A percentile compares a stretch with the other conserved stretches of the same genome.
Evolutionary conservation across 257 asterid species (phyloP).

Genomic region (Solanum lignicaule): DNA sequence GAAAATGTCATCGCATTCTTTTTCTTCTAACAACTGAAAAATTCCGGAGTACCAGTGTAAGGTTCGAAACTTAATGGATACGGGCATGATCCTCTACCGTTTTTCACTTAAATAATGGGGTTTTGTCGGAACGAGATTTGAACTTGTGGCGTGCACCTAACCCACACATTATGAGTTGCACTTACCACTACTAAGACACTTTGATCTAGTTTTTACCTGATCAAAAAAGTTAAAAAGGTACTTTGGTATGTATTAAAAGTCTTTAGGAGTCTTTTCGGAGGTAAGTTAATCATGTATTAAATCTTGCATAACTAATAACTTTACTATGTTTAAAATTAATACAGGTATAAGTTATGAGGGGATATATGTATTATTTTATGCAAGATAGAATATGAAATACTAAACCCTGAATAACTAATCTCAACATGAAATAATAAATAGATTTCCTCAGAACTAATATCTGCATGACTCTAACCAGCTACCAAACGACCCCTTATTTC

Average conservation of each 20-base stretch:
- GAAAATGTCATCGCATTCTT: neutral
- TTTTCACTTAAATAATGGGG: neutral
- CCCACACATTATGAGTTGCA: neutral
- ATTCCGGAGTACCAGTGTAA: neutral
- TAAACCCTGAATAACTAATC: neutral
- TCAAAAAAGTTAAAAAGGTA: neutral
- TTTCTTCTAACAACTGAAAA: neutral
- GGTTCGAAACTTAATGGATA: neutral
- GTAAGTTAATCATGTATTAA: neutral
- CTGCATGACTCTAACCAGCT: neutral
- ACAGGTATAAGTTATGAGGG: neutral
- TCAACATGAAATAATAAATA: neutral
- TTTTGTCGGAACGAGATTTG: neutral
- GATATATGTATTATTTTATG: neutral
- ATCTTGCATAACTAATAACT: neutral
- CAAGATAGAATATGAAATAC: neutral
- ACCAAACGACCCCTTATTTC: neutral
- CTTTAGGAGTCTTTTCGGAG: neutral
- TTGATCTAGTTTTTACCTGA: neutral
- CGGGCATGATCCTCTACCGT: neutral
- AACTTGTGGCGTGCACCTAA: neutral
- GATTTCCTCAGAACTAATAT: neutral
- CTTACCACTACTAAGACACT: neutral
- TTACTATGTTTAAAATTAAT: neutral
- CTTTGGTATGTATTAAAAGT: neutral